phyloP scores from a whole-genome alignment of 352 stramenopile species.

The Phytopythium cucurbitacearum region DNA sequence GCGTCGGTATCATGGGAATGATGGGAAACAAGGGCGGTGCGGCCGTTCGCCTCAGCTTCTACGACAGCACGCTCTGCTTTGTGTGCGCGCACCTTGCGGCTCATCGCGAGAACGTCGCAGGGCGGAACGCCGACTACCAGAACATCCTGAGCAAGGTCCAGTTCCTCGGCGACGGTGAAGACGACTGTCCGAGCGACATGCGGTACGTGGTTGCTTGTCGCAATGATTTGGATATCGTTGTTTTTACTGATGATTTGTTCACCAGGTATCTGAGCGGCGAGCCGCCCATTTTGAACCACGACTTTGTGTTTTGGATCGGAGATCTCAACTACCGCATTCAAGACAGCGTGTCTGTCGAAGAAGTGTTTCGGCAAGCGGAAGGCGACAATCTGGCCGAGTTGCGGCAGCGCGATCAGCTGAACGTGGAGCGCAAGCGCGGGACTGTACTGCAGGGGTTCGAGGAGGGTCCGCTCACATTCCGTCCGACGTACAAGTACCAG shows the following conservation, averaged over 20 bases:
- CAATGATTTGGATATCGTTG: not conserved
- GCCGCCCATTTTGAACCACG: slow-evolving; percentile 92
- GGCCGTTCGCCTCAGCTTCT: slow-evolving; percentile 94
- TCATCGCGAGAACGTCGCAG: slow-evolving; percentile 96
- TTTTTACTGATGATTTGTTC: slow-evolving; percentile 8
- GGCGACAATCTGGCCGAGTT: slow-evolving; percentile 33
- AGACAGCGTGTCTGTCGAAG: slow-evolving; percentile 67
- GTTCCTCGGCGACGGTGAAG: slow-evolving; percentile 69
- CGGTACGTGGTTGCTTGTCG: slow-evolving; percentile 10
- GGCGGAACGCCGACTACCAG: slow-evolving; percentile 97
- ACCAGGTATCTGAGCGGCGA: slow-evolving; percentile 44
- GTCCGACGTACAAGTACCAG: slow-evolving; percentile 98
- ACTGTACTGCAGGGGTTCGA: slow-evolving; percentile 88
- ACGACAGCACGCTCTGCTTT: slow-evolving; percentile 98
- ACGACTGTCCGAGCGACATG: slow-evolving; percentile 19
- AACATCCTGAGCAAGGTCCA: slow-evolving; percentile 96
- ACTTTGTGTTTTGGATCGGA: slow-evolving; percentile 98
- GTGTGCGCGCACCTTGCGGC: slow-evolving; percentile 98
- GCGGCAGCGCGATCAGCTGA: slow-evolving; percentile 56
- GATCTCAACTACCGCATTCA: slow-evolving; percentile 92
- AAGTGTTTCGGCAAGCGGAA: slow-evolving; percentile 63
- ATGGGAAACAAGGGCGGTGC: slow-evolving; percentile 99
- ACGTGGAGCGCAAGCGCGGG: slow-evolving; percentile 58
- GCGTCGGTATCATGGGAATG: slow-evolving; percentile 98
- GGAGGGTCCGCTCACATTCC: slow-evolving; percentile 90